phyloP scores from a whole-genome alignment of 495 filamentous ascomycete species.

The Penicillium paxilli region DNA sequence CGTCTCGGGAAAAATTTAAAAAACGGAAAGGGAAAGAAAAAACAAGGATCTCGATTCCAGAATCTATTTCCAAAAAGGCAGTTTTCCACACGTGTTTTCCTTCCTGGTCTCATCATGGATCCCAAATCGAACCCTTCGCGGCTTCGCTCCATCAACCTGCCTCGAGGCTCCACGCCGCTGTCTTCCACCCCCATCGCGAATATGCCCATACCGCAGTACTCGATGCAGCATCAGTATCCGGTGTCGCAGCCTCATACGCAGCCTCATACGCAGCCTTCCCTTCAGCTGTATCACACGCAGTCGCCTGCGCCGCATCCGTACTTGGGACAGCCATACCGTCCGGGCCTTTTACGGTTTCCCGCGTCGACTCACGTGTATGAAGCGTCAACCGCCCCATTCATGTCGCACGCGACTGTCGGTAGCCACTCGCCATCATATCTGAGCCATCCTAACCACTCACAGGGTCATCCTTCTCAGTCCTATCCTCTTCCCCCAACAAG shows the following conservation, averaged over 20 bases:
- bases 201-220: slow-evolving; percentile 52
- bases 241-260: slow-evolving; percentile 64
- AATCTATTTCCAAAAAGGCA: too few relatives aligned
- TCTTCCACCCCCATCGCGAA: slow-evolving; percentile 45
- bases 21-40: too few relatives aligned
- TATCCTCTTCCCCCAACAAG: slow-evolving; percentile 59
- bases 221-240: slow-evolving; percentile 58
- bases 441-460: slow-evolving; percentile 51
- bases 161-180: slow-evolving; percentile 52
- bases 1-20: too few relatives aligned
- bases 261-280: slow-evolving; percentile 67
- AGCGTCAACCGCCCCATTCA: slow-evolving; percentile 45
- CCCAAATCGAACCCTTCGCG: slow-evolving; percentile 55
- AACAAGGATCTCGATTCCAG: too few relatives aligned
- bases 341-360: slow-evolving; percentile 63
- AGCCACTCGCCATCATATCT: slow-evolving; percentile 55
- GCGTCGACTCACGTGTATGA: slow-evolving; percentile 62
- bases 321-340: slow-evolving; percentile 60
- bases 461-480: slow-evolving; percentile 55
- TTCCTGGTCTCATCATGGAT: slow-evolving; percentile 45
- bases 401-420: slow-evolving; percentile 57
- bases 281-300: slow-evolving; percentile 60
- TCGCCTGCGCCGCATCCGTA: slow-evolving; percentile 51
- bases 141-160: slow-evolving; percentile 56
- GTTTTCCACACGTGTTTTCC: slow-evolving; percentile 12